Conservation (phyloP, 176 grass and related monocot species). For the Musa beccarii region DNA sequence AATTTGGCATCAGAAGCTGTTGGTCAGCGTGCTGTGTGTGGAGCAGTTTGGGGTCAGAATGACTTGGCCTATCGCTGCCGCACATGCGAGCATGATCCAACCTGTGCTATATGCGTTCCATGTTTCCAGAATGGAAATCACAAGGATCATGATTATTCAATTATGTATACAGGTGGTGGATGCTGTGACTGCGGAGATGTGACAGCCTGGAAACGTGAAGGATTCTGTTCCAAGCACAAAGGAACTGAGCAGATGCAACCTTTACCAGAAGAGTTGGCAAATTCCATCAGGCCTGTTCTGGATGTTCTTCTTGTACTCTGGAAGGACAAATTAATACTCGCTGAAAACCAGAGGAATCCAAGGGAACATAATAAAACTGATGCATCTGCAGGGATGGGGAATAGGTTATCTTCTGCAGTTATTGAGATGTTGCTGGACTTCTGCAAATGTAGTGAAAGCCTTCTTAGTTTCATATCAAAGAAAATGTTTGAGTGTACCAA, state of each 20-base stretch:
- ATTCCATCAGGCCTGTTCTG: conserved; percentile 59
- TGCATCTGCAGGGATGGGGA: conserved; percentile 19
- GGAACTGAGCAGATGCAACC: conserved; percentile 84
- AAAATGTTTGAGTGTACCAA: conserved; percentile 43
- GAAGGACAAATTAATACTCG: conserved; percentile 48
- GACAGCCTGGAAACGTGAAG: conserved; percentile 89
- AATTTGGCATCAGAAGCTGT: conserved; percentile 35
- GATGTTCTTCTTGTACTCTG: conserved; percentile 61
- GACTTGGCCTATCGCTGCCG: conserved; percentile 85
- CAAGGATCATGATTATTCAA: conserved; percentile 89
- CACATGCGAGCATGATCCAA: conserved; percentile 81
- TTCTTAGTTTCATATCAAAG: conserved; percentile 73
- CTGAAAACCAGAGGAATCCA: conserved; percentile 16
- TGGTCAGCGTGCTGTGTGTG: conserved; percentile 70
- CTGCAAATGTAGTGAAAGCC: conserved; percentile 67
- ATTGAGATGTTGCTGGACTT: conserved; percentile 69
- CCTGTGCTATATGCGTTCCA: conserved; percentile 82
- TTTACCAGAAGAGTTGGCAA: conserved; percentile 46
- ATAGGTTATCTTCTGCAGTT: conserved; percentile 53
- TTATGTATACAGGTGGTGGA: conserved; percentile 86
- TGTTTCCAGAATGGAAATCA: conserved; percentile 93
- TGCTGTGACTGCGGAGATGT: conserved; percentile 94
- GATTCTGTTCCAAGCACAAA: conserved; percentile 86
- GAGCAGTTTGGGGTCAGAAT: conserved; percentile 71
- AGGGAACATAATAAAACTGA: conserved; percentile 12